A percentile compares a stretch with the other conserved stretches of the same genome.
Evolutionary conservation across 495 filamentous ascomycete species (phyloP).

Genomic region (Penicillium turbatum): DNA sequence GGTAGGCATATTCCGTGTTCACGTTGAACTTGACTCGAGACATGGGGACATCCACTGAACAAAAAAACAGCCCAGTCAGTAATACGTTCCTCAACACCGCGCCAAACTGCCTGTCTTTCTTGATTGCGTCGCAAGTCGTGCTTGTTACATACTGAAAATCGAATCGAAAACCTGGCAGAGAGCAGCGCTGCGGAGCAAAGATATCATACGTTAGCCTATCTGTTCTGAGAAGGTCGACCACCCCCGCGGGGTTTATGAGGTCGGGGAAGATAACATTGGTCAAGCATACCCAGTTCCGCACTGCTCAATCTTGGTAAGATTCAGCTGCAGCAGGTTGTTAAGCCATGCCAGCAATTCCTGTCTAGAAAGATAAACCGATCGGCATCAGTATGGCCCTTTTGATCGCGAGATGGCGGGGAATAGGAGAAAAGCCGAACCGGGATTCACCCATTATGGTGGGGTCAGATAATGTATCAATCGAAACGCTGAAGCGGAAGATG

Average conservation of each 20-base stretch:
- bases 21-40: slow-evolving; percentile 96
- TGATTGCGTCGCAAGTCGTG: not conserved
- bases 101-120: not conserved
- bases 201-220: slow-evolving; percentile 18
- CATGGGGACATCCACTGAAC: slow-evolving; percentile 89
- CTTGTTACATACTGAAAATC: slow-evolving; percentile 69
- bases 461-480: slow-evolving; percentile 22
- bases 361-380: slow-evolving; percentile 45
- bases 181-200: slow-evolving; percentile 64
- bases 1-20: slow-evolving; percentile 93
- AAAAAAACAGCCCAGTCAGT: slow-evolving; percentile 22
- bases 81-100: not conserved
- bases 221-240: not conserved
- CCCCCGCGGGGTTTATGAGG: not conserved
- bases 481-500: slow-evolving; percentile 2
- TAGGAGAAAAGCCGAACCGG: slow-evolving; percentile 38
- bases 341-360: slow-evolving; percentile 96
- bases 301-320: slow-evolving; percentile 98
- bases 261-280: slow-evolving; percentile 25
- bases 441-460: slow-evolving; percentile 56
- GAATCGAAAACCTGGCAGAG: slow-evolving; percentile 96
- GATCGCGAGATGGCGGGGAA: slow-evolving; percentile 10
- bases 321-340: slow-evolving; percentile 94
- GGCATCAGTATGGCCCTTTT: not conserved
- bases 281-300: slow-evolving; percentile 90